These are phyloP conservation scores for Claviceps cyperi DNA, from an alignment of 2,329 filamentous ascomycete genomes.

Conservation along the genomic window DNA sequence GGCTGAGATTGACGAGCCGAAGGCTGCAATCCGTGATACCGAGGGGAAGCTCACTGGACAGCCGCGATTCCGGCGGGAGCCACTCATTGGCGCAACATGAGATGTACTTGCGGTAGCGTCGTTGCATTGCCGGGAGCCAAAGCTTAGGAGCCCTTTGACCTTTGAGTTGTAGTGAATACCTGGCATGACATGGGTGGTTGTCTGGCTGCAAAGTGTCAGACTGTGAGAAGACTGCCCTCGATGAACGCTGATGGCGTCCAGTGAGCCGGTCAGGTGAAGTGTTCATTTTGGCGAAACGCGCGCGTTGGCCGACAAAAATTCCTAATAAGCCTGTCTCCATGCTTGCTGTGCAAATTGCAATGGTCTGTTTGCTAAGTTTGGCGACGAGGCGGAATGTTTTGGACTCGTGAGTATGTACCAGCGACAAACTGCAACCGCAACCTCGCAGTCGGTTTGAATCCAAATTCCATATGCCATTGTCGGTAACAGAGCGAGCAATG, in stretches of 20 bases:
- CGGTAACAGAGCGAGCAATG: too few species aligned
- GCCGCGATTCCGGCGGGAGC: not conserved
- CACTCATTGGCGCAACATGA: not conserved
- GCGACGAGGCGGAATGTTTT: too few species aligned
- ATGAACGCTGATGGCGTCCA: not conserved
- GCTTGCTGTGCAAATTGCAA: too few species aligned
- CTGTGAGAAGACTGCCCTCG: not conserved
- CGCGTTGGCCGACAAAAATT: too few species aligned
- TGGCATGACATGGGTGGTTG: not conserved
- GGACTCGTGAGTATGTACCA: too few species aligned
- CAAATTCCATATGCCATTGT: too few species aligned
- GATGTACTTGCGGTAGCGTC: not conserved
- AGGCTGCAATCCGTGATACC: not conserved
- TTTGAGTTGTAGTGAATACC: not conserved
- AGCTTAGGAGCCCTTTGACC: not conserved
- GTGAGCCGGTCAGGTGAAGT: not conserved
- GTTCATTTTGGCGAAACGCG: not conserved
- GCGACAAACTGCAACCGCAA: too few species aligned
- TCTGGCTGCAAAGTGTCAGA: not conserved
- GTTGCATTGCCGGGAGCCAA: not conserved
- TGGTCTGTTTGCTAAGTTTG: too few species aligned
- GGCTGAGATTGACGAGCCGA: conserved; percentile 7
- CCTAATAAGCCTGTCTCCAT: too few species aligned
- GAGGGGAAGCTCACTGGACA: too few species aligned
- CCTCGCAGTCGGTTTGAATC: too few species aligned